Conservation (phyloP, 179 eudicot species). For the Beta lomatogona region DNA sequence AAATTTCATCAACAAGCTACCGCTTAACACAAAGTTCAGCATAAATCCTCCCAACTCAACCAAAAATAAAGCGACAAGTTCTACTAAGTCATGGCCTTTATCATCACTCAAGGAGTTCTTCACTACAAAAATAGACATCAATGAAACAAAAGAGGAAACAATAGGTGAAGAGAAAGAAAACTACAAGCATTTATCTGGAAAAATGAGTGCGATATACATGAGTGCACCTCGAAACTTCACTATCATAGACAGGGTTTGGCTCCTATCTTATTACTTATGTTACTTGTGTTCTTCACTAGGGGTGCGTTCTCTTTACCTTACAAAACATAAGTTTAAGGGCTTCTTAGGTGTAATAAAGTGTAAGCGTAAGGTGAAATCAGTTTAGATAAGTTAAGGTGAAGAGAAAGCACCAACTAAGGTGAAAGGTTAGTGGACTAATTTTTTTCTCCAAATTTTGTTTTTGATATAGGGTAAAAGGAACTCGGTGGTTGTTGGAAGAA, state of each 20-base stretch:
- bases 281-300: too few relatives aligned
- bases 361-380: too few relatives aligned
- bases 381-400: too few relatives aligned
- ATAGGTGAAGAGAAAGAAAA: slow-evolving; percentile 70
- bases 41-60: slow-evolving; percentile 48
- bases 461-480: slow-evolving; percentile 71
- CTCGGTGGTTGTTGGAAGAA: slow-evolving; percentile 62
- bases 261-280: background rate
- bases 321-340: too few relatives aligned
- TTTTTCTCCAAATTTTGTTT: background rate
- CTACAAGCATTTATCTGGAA: slow-evolving; percentile 62
- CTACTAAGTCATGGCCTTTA: slow-evolving; percentile 32
- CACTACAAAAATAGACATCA: slow-evolving; percentile 32
- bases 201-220: slow-evolving; percentile 75
- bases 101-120: slow-evolving; percentile 39
- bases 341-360: too few relatives aligned
- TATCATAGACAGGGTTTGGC: slow-evolving; percentile 71
- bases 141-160: slow-evolving; percentile 29
- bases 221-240: slow-evolving; percentile 71
- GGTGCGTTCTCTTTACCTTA: too few relatives aligned
- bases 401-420: background rate
- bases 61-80: slow-evolving; percentile 22
- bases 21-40: slow-evolving; percentile 51
- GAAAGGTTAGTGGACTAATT: background rate
- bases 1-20: slow-evolving; percentile 52